These are phyloP conservation scores for Phytophthora lateralis DNA, from an alignment of 352 stramenopile species.

Conservation along the genomic window DNA sequence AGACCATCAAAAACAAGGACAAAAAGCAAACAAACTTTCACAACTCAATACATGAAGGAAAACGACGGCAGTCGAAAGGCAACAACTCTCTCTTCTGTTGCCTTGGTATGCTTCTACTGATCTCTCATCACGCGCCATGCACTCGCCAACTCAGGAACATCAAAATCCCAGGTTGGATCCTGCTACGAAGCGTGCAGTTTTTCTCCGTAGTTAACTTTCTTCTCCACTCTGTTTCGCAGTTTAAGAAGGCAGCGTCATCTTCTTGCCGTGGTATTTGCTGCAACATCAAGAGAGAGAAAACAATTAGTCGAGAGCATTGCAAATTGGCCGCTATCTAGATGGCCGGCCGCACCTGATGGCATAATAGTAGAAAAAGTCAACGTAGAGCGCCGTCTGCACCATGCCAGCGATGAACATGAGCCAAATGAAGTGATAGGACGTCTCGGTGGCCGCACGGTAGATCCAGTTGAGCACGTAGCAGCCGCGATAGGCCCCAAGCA, in stretches of 20 bases:
- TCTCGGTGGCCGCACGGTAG: slow-evolving; percentile 96
- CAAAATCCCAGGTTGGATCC: neutral
- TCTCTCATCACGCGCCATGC: slow-evolving; percentile 18
- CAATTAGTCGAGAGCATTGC: neutral
- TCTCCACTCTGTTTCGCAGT: slow-evolving; percentile 17
- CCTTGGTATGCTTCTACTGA: slow-evolving; percentile 34
- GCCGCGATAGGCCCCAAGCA: slow-evolving; percentile 97
- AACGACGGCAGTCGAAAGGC: slow-evolving; percentile 15
- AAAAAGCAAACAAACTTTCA: slow-evolving; percentile 3
- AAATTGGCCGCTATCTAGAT: neutral
- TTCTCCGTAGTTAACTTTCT: slow-evolving; percentile 23
- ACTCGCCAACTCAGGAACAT: slow-evolving; percentile 5
- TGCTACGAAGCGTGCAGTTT: slow-evolving; percentile 8
- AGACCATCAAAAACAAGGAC: slow-evolving; percentile 5
- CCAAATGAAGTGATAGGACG: slow-evolving; percentile 97
- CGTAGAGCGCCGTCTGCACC: slow-evolving; percentile 98
- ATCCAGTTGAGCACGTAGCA: slow-evolving; percentile 99
- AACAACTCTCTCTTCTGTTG: slow-evolving; percentile 28
- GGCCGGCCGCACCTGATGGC: slow-evolving; percentile 75
- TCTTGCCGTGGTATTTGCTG: slow-evolving; percentile 92
- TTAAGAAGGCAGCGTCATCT: slow-evolving; percentile 90
- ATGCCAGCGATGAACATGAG: slow-evolving; percentile 98
- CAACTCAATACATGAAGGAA: slow-evolving; percentile 26
- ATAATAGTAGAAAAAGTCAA: slow-evolving; percentile 99
- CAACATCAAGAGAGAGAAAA: neutral